Evolutionary conservation across 306 rosid species (phyloP), one percentile per base, ranked within the genome.

Genomic region (Malus sieversii): DNA sequence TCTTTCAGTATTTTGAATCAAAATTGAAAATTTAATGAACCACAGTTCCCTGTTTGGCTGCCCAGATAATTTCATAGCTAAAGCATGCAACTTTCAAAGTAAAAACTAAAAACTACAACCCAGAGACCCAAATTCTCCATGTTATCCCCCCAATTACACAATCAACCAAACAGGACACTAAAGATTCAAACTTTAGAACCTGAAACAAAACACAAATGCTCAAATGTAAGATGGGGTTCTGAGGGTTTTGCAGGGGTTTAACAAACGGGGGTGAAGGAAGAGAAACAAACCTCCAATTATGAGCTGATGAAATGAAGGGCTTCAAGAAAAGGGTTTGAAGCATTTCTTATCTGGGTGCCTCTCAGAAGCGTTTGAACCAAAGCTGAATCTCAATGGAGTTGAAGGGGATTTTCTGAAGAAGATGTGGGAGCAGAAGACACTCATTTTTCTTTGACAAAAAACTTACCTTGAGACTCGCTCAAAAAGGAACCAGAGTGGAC

Each of bases 281-380:
- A 48, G 14, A 60, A 72, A 75, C 68, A 22, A 66, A 87, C 90
- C 90, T 82, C 86, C 88, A 87, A 69, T 87, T 75, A 45, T 74
- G 90, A 77, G 62, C 80, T 48, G 53, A 48, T 44, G 88, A 82
- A 63, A 87, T 66, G 68, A 84, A 75, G 35, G 90, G 90, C 74
- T 84, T 87, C 23, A 87, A 38, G 78, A 84, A 82, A 19, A 87
- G 79, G 48, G 88, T 66, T 57, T 87, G 88, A 61, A 86, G 86
- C 90, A 84, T 87, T 70, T 61, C 58, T 67, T 80, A 62, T 61
- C 48, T 67, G 70, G 63, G 68, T 48, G 33, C 42, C 68, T 69
- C 18, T n/a, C 40, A 42, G 19, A 29, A 19, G 51, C 8, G 61
- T 35, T 22, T 11, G 14, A 32, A 23, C 30, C 62, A 51, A 32